Conservation (phyloP, 768 basidiomycete species). For the Dentipellis fragilis region DNA sequence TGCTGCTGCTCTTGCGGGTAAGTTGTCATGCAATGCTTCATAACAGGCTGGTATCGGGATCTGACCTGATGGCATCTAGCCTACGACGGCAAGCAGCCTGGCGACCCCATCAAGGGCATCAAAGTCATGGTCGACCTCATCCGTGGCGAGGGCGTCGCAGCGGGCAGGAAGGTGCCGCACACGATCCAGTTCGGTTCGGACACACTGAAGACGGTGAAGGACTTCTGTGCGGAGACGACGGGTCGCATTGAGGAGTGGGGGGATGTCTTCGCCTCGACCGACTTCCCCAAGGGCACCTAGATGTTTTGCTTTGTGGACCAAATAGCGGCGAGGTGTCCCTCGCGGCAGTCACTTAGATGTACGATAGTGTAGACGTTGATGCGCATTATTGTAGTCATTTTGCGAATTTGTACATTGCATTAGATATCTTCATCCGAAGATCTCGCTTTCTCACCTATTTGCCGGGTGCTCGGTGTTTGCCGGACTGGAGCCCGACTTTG, state of each 20-base stretch:
- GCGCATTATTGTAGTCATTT: no score
- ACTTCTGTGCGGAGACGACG: neutral
- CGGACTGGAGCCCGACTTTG: no score
- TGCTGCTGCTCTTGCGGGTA: neutral
- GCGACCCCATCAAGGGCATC: neutral
- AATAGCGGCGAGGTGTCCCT: no score
- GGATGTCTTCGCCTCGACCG: neutral
- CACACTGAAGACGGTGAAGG: neutral
- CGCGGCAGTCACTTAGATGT: no score
- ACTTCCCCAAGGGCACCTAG: neutral
- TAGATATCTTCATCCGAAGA: no score
- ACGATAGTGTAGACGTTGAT: no score
- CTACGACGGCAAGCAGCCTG: neutral
- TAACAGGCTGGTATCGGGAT: neutral
- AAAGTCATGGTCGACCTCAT: neutral
- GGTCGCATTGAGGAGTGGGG: neutral
- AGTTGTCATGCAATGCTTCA: no score
- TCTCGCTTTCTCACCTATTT: no score
- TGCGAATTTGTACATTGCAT: no score
- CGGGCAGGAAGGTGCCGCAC: neutral
- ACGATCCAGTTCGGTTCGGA: neutral
- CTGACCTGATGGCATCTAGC: neutral
- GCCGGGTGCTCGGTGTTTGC: no score
- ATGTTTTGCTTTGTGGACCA: no score
- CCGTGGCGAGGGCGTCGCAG: neutral